Conservation (phyloP, 2,329 filamentous ascomycete species). For the Verticillium zaregamsianum region DNA sequence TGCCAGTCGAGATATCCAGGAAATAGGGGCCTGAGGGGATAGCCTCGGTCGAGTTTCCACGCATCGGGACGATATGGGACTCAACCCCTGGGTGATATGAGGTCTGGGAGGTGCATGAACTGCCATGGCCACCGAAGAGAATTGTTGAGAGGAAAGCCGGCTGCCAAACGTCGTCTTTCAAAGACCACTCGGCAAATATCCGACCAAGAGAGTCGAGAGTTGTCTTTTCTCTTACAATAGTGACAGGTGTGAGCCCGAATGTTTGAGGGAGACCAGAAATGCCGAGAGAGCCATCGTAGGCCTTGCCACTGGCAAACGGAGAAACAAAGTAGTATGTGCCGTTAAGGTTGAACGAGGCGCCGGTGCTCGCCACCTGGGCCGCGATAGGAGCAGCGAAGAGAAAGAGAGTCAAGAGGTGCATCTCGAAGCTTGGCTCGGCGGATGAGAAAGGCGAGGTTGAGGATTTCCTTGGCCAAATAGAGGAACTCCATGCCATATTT, state of each 20-base stretch:
- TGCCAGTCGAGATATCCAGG: conserved; percentile 23
- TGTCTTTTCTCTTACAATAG: conserved; percentile 23
- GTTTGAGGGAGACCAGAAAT: conserved; percentile 15
- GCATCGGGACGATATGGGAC: conserved; percentile 15
- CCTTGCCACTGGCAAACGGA: conserved; percentile 23
- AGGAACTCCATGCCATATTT: too few relatives aligned
- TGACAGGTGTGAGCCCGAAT: conserved; percentile 27
- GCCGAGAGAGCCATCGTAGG: conserved; percentile 11
- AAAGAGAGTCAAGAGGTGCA: too few relatives aligned
- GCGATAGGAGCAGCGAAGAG: conserved; percentile 4
- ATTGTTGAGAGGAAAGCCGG: conserved; percentile 17
- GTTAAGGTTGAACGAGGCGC: conserved; percentile 24
- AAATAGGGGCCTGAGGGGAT: conserved; percentile 32
- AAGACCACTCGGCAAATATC: conserved; percentile 25
- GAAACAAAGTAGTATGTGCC: conserved; percentile 28
- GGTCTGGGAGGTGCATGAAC: conserved; percentile 9
- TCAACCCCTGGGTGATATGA: conserved; percentile 5
- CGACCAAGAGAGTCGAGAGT: conserved; percentile 12
- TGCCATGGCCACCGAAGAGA: conserved; percentile 14
- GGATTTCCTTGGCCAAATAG: too few relatives aligned
- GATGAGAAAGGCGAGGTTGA: too few relatives aligned
- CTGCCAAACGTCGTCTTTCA: conserved; percentile 22
- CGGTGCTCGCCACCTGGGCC: conserved; percentile 21
- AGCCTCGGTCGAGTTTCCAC: conserved; percentile 1
- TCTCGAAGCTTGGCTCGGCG: too few relatives aligned